Conservation (phyloP, 2,329 filamentous ascomycete genomes). For the Aspergillus tamarii region DNA sequence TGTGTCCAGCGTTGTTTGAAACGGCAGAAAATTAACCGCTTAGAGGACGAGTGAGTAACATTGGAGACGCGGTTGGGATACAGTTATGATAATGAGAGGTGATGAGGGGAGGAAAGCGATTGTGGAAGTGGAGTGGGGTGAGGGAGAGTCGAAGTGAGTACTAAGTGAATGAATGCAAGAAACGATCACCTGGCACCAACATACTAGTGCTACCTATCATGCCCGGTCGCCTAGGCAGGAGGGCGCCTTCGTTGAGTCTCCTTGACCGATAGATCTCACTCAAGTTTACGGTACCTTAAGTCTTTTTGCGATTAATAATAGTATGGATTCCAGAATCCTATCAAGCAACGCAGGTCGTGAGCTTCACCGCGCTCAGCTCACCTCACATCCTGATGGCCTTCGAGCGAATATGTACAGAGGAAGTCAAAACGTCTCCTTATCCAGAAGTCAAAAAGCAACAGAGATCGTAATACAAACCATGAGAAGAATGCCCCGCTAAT, state of each 20-base stretch:
- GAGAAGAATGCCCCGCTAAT: conserved; percentile 28
- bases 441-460: conserved; percentile 17
- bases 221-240: not conserved
- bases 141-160: conserved; percentile 8
- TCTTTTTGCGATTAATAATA: not conserved
- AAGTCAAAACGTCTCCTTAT: conserved; percentile 20
- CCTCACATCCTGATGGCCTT: not conserved
- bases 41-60: not conserved
- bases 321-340: not conserved
- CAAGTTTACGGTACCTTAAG: not conserved
- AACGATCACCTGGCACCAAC: not conserved
- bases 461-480: conserved; percentile 21
- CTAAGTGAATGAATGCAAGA: conserved; percentile 1
- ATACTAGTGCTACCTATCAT: too few species aligned
- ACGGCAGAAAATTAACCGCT: not conserved
- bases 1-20: not conserved
- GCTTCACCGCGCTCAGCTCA: not conserved
- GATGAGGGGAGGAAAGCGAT: conserved; percentile 1
- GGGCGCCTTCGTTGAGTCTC: not conserved
- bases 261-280: not conserved
- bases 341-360: not conserved
- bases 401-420: conserved; percentile 34
- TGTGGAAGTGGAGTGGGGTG: not conserved
- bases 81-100: not conserved
- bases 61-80: not conserved